Evolutionary conservation across 2,329 filamentous ascomycete species (phyloP).

Genomic region (Corniculantispora saksenae): DNA sequence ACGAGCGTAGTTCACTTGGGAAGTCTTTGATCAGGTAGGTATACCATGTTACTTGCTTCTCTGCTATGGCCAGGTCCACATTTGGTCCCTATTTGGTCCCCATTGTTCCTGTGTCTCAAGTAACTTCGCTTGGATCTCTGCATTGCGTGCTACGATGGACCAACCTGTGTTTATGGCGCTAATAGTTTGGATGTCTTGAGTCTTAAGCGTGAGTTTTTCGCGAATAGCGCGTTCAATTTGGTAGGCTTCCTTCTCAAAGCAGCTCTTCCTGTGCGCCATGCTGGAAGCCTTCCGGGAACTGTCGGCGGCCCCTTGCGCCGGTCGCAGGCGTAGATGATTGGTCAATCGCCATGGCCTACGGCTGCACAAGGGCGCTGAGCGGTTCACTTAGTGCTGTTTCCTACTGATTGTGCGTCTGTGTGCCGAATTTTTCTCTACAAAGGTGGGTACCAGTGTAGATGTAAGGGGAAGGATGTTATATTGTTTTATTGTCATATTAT

Average conservation of each 20-base stretch:
- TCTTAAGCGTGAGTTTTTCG: neutral
- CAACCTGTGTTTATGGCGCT: neutral
- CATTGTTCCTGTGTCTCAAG: neutral
- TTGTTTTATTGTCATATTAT: no score
- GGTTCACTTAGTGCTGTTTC: neutral
- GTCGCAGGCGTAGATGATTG: neutral
- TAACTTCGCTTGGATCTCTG: neutral
- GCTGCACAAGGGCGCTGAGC: neutral
- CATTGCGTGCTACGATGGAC: neutral
- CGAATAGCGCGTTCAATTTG: neutral
- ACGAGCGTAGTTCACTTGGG: neutral
- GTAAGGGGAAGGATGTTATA: neutral
- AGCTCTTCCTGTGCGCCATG: neutral
- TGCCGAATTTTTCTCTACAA: neutral
- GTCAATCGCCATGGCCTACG: neutral
- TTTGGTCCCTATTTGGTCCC: neutral
- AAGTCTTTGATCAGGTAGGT: slow-evolving; percentile 3
- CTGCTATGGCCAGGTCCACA: neutral
- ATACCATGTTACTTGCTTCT: neutral
- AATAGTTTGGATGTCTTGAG: neutral
- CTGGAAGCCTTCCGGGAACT: neutral
- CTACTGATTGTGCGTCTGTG: neutral
- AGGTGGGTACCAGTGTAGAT: neutral
- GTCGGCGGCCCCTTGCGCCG: neutral
- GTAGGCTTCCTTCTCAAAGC: neutral